Base-by-base conservation (phyloP, 2,329 filamentous ascomycete species). In the Neofusicoccum laricinum region DNA sequence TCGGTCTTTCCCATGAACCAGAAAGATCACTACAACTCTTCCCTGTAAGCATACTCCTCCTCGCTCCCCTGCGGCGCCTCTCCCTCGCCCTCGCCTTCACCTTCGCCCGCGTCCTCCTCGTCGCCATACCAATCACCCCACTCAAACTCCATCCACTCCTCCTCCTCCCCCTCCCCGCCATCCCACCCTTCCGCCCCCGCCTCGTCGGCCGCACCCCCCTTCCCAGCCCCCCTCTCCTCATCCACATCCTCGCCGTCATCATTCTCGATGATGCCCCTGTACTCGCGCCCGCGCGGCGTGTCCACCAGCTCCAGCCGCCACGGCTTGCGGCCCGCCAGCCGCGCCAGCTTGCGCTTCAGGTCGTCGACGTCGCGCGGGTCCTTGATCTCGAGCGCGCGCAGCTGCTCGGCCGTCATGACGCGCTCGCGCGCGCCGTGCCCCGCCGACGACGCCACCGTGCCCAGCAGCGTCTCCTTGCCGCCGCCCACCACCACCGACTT, bases 271-370 rank as follows among this genome's bases (percentile, higher is more conserved):
- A 91, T 86, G 0, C 89, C 91, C 49, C 89, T 81, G 45, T 94
- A 85, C 72, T 92, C 89, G 66, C 86, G 79, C 21, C 85, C 82
- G 4, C 85, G 83, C 1, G 88, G 85, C 11, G 86, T 82, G 71
- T 95, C 90, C 1, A 95, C 86, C 14, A 95, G 82, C 75, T 95
- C 91, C 65, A 97, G 80, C 70, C 88, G 90, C 92, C 93, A 97
- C 15, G 87, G 87, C 68, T 88, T 85, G 7, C 89, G 87, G 2
- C 87, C 85, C 0, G 91, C 91, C 45, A 90, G 73, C 70, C 87
- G 84, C 72, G 90, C 83, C 65, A 96, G 77, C 71, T 91, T 82
- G 67, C 87, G 83, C 70, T 85, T 85, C 73, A 96, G 80, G 50
- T 87, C 82, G 69, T 93, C 88, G 2, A 96, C 82, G 48, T 88